Evolutionary conservation across 179 eudicot genomes (phyloP).

Genomic region (Silene coronaria): DNA sequence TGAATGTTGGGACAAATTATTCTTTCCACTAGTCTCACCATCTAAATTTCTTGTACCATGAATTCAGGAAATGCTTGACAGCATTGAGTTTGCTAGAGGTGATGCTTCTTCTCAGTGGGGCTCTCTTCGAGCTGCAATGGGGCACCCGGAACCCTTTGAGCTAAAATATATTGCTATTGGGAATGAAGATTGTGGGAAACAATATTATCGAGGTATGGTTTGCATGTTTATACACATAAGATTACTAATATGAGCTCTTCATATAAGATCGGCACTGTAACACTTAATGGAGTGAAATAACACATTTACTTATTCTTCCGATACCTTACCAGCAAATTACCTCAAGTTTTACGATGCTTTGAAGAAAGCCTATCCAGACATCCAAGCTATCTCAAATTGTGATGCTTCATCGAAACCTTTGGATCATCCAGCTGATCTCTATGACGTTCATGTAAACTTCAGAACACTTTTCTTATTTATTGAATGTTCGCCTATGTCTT

Average conservation of each 20-base stretch:
- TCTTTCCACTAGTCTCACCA: not conserved
- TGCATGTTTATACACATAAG: not conserved
- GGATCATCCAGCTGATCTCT: constrained; percentile 88
- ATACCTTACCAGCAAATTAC: constrained; percentile 55
- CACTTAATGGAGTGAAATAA: not conserved
- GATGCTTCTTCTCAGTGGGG: constrained; percentile 77
- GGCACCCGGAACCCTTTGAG: constrained; percentile 87
- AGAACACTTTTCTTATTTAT: not conserved
- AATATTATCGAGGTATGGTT: constrained; percentile 58
- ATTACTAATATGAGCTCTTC: not conserved
- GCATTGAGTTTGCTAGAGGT: constrained; percentile 92
- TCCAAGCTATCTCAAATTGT: constrained; percentile 75
- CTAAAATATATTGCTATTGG: constrained; percentile 84
- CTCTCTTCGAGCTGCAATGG: constrained; percentile 84
- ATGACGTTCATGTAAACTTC: constrained; percentile 77
- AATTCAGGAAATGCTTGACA: constrained; percentile 75
- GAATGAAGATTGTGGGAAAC: constrained; percentile 80
- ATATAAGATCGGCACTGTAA: not conserved
- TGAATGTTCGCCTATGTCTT: not conserved
- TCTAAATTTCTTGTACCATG: not conserved
- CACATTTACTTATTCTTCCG: constrained; percentile 11
- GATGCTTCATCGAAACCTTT: constrained; percentile 57
- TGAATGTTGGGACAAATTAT: not conserved
- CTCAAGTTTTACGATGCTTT: constrained; percentile 66
- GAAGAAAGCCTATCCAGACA: constrained; percentile 69